Evolutionary conservation across 1,284 basidiomycete species (phyloP).

Genomic region (Cutaneotrichosporon arboriforme): DNA sequence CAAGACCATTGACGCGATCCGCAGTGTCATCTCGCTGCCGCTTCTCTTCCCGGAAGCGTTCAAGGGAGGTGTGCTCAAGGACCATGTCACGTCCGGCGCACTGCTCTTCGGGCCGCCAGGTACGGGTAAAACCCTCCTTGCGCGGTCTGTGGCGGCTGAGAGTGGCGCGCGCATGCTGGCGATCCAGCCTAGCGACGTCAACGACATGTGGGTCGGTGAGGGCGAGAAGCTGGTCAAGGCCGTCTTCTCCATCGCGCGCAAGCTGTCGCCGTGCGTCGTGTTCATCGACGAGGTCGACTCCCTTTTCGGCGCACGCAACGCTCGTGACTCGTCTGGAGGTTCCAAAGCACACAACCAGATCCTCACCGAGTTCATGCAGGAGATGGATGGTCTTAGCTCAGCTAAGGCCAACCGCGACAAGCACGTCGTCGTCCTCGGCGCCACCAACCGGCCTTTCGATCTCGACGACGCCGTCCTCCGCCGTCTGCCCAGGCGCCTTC

Average conservation of each 20-base stretch:
- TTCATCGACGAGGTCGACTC: constrained; percentile 96
- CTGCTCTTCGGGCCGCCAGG: constrained; percentile 83
- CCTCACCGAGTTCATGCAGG: constrained; percentile 85
- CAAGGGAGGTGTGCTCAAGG: constrained; percentile 81
- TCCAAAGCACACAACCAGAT: constrained; percentile 64
- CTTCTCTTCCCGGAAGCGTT: constrained; percentile 86
- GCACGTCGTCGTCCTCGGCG: constrained; percentile 86
- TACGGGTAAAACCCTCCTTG: constrained; percentile 84
- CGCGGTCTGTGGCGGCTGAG: constrained; percentile 84
- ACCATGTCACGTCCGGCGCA: constrained; percentile 81
- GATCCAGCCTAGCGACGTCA: constrained; percentile 49
- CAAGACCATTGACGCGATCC: constrained; percentile 78
- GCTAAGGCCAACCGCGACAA: constrained; percentile 64
- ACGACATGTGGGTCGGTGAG: constrained; percentile 74
- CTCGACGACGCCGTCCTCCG: constrained; percentile 59
- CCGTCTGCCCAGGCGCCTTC: constrained; percentile 70
- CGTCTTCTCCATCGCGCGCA: constrained; percentile 81
- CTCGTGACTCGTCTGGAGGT: constrained; percentile 72
- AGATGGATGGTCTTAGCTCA: constrained; percentile 83
- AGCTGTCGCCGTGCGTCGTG: constrained; percentile 84
- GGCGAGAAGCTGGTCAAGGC: constrained; percentile 90
- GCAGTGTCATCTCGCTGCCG: constrained; percentile 85
- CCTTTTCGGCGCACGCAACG: constrained; percentile 80
- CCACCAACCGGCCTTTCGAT: constrained; percentile 67
- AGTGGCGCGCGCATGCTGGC: constrained; percentile 83